Base-by-base conservation (phyloP, 192 early-diverging fungal species). In the Kappamyces sp. region DNA sequence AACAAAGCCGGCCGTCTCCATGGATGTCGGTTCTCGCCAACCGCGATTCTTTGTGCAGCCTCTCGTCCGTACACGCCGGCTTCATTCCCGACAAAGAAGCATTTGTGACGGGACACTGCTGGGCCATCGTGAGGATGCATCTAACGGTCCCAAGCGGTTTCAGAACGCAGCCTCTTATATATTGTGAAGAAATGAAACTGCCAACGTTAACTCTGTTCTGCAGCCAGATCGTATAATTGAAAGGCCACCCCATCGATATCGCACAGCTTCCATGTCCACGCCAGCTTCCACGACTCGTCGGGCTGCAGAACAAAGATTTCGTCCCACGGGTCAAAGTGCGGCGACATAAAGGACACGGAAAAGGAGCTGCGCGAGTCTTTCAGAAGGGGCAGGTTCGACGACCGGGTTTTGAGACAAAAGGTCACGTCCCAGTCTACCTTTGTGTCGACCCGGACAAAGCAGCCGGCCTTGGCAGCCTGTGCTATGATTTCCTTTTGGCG, bases 301-400 rank as follows among this genome's bases (percentile, higher is more conserved):
- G 33, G 53, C 32, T 62, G 23, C 39, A 67, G 47, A 48, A 67
- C 70, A 53, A 73, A 66, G 13, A 74, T 51, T 37, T 74, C 70
- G 51, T 78, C 76, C 76, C 76, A 78, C 12, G 76, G 76, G 36
- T 69, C 70, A 50, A 72, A 78, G 46, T 74, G 72, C 44, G 76
- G 76, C 41, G 63, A 66, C n/a, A 69, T 62, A 47, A 78, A 72
- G 48, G 71, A 64, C 47, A 78, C n/a, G 3, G 66, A 70, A 32
- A 78, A 49, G 13, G 60, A 13, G 4, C 53, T n/a, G 40, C 76
- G 46, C 52, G 60, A 15, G 41, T 78, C 76, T n/a, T 61, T 43
- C 1, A 73, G 33, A 0, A 78, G 40, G 9, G 76, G 76, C 43
- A 78, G 68, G 4, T 62, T 68, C 38, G 58, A 58, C 32, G 1